Conservation (phyloP, 2,329 filamentous ascomycete genomes). For the Trichoderma brevicompactum region DNA sequence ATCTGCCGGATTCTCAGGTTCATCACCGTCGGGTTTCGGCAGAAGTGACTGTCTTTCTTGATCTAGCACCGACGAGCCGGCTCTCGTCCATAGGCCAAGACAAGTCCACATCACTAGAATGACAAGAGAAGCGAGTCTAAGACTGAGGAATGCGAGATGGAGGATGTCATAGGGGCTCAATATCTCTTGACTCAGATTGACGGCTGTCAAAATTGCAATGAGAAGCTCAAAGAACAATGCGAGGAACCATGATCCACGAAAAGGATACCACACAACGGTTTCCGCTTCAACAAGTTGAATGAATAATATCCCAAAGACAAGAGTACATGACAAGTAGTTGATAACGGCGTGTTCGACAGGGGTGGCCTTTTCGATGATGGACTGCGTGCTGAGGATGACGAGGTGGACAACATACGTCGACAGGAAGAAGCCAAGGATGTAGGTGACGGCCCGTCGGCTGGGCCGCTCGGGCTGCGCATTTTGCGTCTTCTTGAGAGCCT, state of each 20-base stretch:
- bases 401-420: slow-evolving; percentile 56
- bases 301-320: slow-evolving; percentile 67
- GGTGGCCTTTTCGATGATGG: slow-evolving; percentile 27
- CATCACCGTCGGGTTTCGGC: slow-evolving; percentile 37
- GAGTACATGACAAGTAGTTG: slow-evolving; percentile 62
- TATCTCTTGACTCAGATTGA: slow-evolving; percentile 13
- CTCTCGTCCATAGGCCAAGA: slow-evolving; percentile 38
- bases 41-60: slow-evolving; percentile 64
- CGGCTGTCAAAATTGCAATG: slow-evolving; percentile 43
- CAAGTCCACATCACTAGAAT: slow-evolving; percentile 38
- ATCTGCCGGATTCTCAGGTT: slow-evolving; percentile 1
- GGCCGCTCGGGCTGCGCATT: slow-evolving; percentile 31
- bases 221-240: slow-evolving; percentile 60
- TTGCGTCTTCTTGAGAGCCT: slow-evolving; percentile 45
- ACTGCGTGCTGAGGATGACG: slow-evolving; percentile 40
- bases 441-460: slow-evolving; percentile 39
- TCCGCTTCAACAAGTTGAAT: slow-evolving; percentile 56
- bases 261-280: slow-evolving; percentile 64
- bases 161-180: slow-evolving; percentile 33
- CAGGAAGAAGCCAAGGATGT: slow-evolving; percentile 51
- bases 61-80: slow-evolving; percentile 45
- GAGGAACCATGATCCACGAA: slow-evolving; percentile 65
- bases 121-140: slow-evolving; percentile 36
- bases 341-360: slow-evolving; percentile 56
- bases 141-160: slow-evolving; percentile 33